phyloP scores from a whole-genome alignment of 2,329 filamentous ascomycete genomes.

The Coniochaeta sp. region DNA sequence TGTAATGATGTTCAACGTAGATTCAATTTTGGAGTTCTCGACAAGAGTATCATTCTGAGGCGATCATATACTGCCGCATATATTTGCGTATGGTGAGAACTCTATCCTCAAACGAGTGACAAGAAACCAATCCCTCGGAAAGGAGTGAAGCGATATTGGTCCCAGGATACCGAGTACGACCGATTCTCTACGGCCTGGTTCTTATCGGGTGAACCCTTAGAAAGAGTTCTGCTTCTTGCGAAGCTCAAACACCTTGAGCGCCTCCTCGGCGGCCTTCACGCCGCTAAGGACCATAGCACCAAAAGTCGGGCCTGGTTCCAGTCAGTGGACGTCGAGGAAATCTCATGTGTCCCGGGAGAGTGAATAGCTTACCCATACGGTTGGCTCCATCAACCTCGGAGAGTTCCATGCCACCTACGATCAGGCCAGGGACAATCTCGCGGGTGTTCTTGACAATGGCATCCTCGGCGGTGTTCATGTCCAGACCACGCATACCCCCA shows the following conservation, averaged over 20 bases:
- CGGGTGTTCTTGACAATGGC: conserved; percentile 89
- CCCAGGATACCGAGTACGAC: not conserved
- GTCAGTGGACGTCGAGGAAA: conserved; percentile 2
- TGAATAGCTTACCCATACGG: conserved; percentile 63
- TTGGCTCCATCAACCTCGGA: conserved; percentile 87
- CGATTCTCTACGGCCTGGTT: not conserved
- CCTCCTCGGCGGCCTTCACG: conserved; percentile 88
- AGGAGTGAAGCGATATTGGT: not conserved
- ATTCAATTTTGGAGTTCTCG: no score
- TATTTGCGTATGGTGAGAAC: no score
- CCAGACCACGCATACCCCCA: conserved; percentile 85
- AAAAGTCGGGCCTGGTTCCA: conserved; percentile 59
- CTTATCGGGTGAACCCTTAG: not conserved
- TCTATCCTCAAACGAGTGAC: not conserved
- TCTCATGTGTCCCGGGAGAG: not conserved
- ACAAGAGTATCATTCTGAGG: no score
- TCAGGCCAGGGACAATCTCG: conserved; percentile 79
- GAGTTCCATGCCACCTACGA: conserved; percentile 90
- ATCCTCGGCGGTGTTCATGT: conserved; percentile 89
- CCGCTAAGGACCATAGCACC: conserved; percentile 84
- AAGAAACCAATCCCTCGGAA: not conserved
- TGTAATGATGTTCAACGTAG: no score
- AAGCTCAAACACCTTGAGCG: conserved; percentile 67
- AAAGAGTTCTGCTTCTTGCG: conserved; percentile 66
- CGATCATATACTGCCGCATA: no score